Percentiles rank a stretch among this genome's conserved stretches.
Evolutionary conservation across 306 rosid species (phyloP).

Genomic region (Cicer yamashitae): DNA sequence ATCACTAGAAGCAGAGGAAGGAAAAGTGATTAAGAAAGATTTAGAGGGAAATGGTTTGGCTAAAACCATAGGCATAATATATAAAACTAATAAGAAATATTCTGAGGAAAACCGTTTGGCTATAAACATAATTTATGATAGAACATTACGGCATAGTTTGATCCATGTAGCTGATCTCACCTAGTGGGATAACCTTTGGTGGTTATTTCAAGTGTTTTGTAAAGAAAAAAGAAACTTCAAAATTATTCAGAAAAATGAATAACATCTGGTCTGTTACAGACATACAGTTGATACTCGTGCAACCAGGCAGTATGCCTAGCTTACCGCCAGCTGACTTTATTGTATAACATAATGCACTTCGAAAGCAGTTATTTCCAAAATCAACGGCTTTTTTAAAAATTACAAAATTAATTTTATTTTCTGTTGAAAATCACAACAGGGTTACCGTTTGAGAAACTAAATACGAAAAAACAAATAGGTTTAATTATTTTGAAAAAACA

Average conservation of each 20-base stretch:
- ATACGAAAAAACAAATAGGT: slow-evolving; percentile 24
- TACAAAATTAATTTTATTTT: neutral
- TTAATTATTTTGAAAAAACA: neutral
- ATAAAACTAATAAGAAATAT: neutral
- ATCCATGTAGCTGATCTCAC: neutral
- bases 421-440: neutral
- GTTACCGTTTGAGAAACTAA: slow-evolving; percentile 19
- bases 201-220: neutral
- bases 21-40: neutral
- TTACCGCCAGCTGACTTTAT: neutral
- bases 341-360: slow-evolving; percentile 3
- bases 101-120: neutral
- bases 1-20: neutral
- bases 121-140: neutral
- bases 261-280: neutral
- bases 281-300: neutral
- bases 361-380: slow-evolving; percentile 18
- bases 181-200: neutral
- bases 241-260: neutral
- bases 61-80: neutral
- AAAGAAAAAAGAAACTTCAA: neutral
- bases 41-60: neutral
- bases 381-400: slow-evolving; percentile 15
- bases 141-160: neutral
- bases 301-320: neutral